Conservation (phyloP, 768 basidiomycete genomes). For the Cubamyces sp. region DNA sequence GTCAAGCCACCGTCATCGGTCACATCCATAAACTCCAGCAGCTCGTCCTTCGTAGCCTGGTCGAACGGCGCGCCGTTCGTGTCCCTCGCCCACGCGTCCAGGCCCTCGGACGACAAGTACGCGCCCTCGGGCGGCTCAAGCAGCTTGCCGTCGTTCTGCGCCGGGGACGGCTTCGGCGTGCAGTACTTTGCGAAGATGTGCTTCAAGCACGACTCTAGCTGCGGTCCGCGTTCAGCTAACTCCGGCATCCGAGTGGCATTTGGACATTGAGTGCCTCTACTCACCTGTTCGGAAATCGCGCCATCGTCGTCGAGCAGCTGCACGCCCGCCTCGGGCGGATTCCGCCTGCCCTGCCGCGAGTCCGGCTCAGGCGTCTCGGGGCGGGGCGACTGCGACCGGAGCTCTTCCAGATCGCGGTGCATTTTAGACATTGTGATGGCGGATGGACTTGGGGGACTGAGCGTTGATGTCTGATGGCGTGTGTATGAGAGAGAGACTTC, state of each 20-base stretch:
- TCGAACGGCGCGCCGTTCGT: slow-evolving; percentile 85
- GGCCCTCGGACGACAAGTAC: slow-evolving; percentile 58
- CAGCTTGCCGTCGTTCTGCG: slow-evolving; percentile 15
- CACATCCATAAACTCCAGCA: slow-evolving; percentile 75
- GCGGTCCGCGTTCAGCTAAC: background rate
- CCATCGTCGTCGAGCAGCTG: slow-evolving; percentile 75
- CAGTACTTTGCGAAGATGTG: slow-evolving; percentile 85
- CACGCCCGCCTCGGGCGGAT: slow-evolving; percentile 47
- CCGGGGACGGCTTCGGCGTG: slow-evolving; percentile 39
- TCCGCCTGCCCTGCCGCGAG: slow-evolving; percentile 61
- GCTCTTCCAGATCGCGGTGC: slow-evolving; percentile 32
- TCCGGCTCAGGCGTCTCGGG: slow-evolving; percentile 67
- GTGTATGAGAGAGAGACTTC: background rate
- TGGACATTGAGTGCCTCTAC: slow-evolving; percentile 6
- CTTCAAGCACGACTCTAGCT: slow-evolving; percentile 72
- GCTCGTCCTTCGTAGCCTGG: slow-evolving; percentile 76
- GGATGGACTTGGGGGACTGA: no score
- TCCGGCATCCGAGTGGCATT: background rate
- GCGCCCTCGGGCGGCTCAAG: slow-evolving; percentile 47
- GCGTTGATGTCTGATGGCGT: background rate
- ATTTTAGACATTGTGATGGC: slow-evolving; percentile 21
- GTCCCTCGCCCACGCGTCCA: slow-evolving; percentile 78
- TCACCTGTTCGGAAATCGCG: slow-evolving; percentile 63
- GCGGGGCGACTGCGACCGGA: slow-evolving; percentile 47
- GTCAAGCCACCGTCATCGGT: slow-evolving; percentile 73